Conservation (phyloP, 352 stramenopile genomes). For the Phytophthora boehmeriae region DNA sequence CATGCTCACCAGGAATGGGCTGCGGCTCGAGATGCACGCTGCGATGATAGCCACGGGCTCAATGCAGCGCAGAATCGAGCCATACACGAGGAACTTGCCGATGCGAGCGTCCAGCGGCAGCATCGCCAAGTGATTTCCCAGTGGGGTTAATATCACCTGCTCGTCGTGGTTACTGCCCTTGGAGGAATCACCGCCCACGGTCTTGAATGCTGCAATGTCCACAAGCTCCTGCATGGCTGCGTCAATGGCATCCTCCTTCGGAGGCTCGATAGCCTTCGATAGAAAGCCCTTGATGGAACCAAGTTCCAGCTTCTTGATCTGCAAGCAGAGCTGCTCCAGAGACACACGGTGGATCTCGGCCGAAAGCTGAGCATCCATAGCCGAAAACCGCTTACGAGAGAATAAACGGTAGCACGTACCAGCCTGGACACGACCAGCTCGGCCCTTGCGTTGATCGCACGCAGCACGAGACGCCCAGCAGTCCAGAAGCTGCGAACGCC, state of each 20-base stretch:
- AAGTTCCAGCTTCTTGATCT: slow-evolving; percentile 87
- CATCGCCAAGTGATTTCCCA: slow-evolving; percentile 90
- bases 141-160: slow-evolving; percentile 88
- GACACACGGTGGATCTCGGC: slow-evolving; percentile 91
- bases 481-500: slow-evolving; percentile 80
- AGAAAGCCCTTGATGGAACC: slow-evolving; percentile 78
- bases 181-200: slow-evolving; percentile 21
- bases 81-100: slow-evolving; percentile 88
- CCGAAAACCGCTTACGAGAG: slow-evolving; percentile 59
- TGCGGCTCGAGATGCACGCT: slow-evolving; percentile 81
- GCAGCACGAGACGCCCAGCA: slow-evolving; percentile 83
- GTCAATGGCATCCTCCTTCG: slow-evolving; percentile 87
- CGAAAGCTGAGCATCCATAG: slow-evolving; percentile 72
- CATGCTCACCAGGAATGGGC: slow-evolving; percentile 78
- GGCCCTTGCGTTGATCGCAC: slow-evolving; percentile 84
- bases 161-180: slow-evolving; percentile 41
- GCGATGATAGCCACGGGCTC: slow-evolving; percentile 86
- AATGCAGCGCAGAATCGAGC: slow-evolving; percentile 86
- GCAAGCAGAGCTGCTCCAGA: slow-evolving; percentile 84
- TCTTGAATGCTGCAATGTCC: slow-evolving; percentile 87
- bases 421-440: slow-evolving; percentile 80
- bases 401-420: slow-evolving; percentile 85
- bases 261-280: slow-evolving; percentile 92
- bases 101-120: slow-evolving; percentile 86
- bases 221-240: slow-evolving; percentile 92